Evolutionary conservation across 176 grass and related monocot genomes (phyloP), one percentile per base, ranked within the genome.

Genomic region (Aegilops tauschii): DNA sequence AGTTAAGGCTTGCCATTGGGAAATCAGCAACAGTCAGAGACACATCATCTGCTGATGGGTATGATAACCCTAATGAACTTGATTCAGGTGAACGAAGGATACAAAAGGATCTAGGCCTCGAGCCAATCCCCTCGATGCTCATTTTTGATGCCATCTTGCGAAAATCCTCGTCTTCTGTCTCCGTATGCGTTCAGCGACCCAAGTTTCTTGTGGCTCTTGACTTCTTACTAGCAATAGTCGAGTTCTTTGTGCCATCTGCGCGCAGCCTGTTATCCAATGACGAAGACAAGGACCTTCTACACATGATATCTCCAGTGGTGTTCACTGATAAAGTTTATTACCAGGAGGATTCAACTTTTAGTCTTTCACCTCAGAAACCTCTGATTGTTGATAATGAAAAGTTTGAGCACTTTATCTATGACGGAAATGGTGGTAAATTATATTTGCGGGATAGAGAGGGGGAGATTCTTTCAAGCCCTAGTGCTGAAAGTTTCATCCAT

Each of bases 201-300:
- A 98, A 94, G 61, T 94, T 98, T 89, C 93, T 98, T 65, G 96
- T 98, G 37, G 96, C 92, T 36, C 93, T 98, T 73, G 96, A 98
- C 79, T 98, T 98, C 83, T 90, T 98, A 87, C 77, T 96, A 44
- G 96, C 91, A 82, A 52, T 94, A 45, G 83, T 93, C 2, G 96
- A 98, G 72, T 98, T 98, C 77, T 98, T 98, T 91, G 93, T 93
- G 77, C 96, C 96, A 69, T 95, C 96, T 66, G 89, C 93, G 81
- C 92, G 84, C 18, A 93, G 86, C 83, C 81, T 92, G 47, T 76
- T 94, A 77, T 95, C 92, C 54, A 92, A 88, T 80, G 92, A 98
- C 12, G 96, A 98, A 76, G 86, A 96, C 85, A 92, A 89, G 64
- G 92, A 92, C 35, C 65, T 91, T 66, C 86, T 86, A 40, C 87